Conservation (phyloP, 2,329 filamentous ascomycete species). For the Penicillium brasilianum region DNA sequence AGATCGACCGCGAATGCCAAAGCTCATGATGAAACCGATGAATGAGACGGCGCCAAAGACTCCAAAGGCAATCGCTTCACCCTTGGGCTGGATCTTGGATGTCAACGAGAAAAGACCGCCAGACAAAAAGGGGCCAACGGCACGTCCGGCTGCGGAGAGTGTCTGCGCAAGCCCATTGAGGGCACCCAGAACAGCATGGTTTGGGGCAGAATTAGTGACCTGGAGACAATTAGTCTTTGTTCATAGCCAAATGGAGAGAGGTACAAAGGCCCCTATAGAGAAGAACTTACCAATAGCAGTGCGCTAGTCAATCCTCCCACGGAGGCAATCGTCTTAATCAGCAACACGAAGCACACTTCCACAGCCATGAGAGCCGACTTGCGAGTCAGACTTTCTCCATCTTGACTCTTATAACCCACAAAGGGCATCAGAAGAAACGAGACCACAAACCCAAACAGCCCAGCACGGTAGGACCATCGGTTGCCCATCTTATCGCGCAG, state of each 20-base stretch:
- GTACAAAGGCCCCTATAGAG: too few species aligned
- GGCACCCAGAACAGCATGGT: constrained; percentile 82
- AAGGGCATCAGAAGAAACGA: constrained; percentile 89
- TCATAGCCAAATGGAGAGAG: neutral
- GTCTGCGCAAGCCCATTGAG: constrained; percentile 95
- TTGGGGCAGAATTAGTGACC: constrained; percentile 93
- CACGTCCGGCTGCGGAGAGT: constrained; percentile 85
- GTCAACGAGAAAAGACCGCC: constrained; percentile 84
- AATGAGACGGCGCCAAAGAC: constrained; percentile 84
- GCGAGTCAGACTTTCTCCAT: constrained; percentile 62
- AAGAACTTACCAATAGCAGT: constrained; percentile 72
- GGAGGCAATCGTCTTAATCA: constrained; percentile 87
- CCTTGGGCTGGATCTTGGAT: constrained; percentile 73
- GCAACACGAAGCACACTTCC: constrained; percentile 78
- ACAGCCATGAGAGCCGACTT: constrained; percentile 75
- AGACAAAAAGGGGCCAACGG: constrained; percentile 84
- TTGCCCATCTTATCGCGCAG: constrained; percentile 83
- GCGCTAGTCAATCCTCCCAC: constrained; percentile 91
- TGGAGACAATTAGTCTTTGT: constrained; percentile 40
- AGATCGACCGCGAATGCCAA: constrained; percentile 71
- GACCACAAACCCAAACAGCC: constrained; percentile 77
- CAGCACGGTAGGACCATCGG: constrained; percentile 78
- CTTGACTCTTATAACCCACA: constrained; percentile 74
- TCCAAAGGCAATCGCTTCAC: constrained; percentile 84
- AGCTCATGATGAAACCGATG: constrained; percentile 77